A percentile compares a stretch with the other conserved stretches of the same genome.
Evolutionary conservation across 192 early-diverging fungal species (phyloP).

Genomic region (Dissophora globulifera): DNA sequence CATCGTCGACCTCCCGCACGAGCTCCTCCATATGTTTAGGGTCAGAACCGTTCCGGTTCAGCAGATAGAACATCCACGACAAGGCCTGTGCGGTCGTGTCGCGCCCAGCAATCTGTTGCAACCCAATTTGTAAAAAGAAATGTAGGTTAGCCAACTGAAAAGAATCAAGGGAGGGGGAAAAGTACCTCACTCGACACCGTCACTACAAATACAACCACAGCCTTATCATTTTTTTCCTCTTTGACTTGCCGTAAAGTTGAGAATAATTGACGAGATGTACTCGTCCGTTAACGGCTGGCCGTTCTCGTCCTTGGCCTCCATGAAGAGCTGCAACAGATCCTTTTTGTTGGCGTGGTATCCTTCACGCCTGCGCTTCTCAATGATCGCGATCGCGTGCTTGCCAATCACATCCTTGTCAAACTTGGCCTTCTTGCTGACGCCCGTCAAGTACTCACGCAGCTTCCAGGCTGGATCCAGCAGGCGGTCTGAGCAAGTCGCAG

Average conservation of each 20-base stretch:
- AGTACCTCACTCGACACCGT: no score
- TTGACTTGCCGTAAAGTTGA: slow-evolving; percentile 44
- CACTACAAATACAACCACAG: no score
- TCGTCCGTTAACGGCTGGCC: slow-evolving; percentile 36
- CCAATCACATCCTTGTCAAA: slow-evolving; percentile 12
- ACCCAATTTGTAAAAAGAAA: no score
- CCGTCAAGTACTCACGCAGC: slow-evolving; percentile 24
- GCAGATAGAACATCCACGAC: slow-evolving; percentile 60
- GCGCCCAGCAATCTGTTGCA: slow-evolving; percentile 36
- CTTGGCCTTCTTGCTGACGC: slow-evolving; percentile 11
- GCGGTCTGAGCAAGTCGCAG: slow-evolving; percentile 15
- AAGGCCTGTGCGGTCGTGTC: slow-evolving; percentile 66
- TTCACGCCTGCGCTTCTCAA: slow-evolving; percentile 27
- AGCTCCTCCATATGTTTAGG: slow-evolving; percentile 22
- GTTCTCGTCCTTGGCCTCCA: slow-evolving; percentile 45
- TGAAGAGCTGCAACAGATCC: slow-evolving; percentile 54
- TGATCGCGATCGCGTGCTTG: slow-evolving; percentile 12
- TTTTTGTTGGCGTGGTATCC: slow-evolving; percentile 4
- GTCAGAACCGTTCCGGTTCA: slow-evolving; percentile 40
- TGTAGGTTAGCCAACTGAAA: no score
- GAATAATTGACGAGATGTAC: slow-evolving; percentile 43
- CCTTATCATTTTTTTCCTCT: background rate
- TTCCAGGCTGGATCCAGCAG: slow-evolving; percentile 27
- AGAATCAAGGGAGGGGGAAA: no score
- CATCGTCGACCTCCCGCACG: slow-evolving; percentile 34